Percentiles rank a stretch among this genome's conserved stretches.
Conservation (phyloP, 164 flowering plant genomes). For the Stephania yunnanensis region DNA sequence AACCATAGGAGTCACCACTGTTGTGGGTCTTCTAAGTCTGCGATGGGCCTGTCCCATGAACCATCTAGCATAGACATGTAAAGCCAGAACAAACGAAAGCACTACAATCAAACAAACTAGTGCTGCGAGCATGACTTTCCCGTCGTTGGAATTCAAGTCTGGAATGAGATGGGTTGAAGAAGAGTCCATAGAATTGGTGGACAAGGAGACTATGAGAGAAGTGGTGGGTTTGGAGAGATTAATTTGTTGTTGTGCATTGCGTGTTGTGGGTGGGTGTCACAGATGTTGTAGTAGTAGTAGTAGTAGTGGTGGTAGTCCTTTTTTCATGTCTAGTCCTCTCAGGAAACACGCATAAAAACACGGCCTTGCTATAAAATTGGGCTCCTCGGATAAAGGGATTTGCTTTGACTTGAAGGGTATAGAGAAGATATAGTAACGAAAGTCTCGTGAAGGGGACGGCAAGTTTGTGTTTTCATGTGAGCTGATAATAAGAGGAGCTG, state of each 20-base stretch:
- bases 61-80: slow-evolving; percentile 52
- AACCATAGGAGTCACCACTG: slow-evolving; percentile 16
- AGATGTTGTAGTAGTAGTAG: neutral
- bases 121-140: slow-evolving; percentile 45
- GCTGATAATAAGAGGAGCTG: no score
- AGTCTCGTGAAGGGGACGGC: slow-evolving; percentile 66
- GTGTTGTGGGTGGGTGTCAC: neutral
- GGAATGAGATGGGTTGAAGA: slow-evolving; percentile 14
- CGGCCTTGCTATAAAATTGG: neutral
- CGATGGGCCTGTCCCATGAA: slow-evolving; percentile 31
- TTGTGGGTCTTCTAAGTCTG: slow-evolving; percentile 13
- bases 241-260: no score
- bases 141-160: slow-evolving; percentile 31
- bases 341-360: neutral
- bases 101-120: slow-evolving; percentile 40
- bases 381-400: slow-evolving; percentile 9
- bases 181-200: slow-evolving; percentile 5
- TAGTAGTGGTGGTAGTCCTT: no score
- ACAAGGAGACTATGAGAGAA: no score
- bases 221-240: no score
- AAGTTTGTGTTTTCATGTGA: slow-evolving; percentile 4
- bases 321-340: no score
- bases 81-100: slow-evolving; percentile 44
- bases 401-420: slow-evolving; percentile 6
- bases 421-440: slow-evolving; percentile 17